phyloP scores from a whole-genome alignment of 2,329 filamentous ascomycete species.

The Magnaporthales sp. region DNA sequence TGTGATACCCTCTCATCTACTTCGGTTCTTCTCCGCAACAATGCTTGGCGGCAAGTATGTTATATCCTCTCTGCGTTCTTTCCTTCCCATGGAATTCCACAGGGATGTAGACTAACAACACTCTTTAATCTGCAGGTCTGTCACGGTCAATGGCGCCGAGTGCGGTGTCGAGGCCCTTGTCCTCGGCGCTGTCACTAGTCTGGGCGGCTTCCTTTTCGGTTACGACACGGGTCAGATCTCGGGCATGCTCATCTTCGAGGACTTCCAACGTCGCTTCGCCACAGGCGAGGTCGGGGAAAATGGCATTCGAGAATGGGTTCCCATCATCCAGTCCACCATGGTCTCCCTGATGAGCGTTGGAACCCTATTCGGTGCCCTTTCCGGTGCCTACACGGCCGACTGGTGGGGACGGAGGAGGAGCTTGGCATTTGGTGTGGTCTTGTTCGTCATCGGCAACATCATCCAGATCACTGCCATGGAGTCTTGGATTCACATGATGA shows the following conservation, averaged over 20 bases:
- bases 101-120: not conserved
- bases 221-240: constrained; percentile 56
- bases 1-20: not conserved
- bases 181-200: constrained; percentile 5
- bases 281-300: constrained; percentile 27
- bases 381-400: constrained; percentile 46
- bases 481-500: constrained; percentile 56
- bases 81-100: not conserved
- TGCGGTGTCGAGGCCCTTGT: constrained; percentile 5
- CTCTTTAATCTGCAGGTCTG: not conserved
- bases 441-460: constrained; percentile 57
- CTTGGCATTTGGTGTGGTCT: constrained; percentile 39
- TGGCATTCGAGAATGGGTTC: constrained; percentile 27
- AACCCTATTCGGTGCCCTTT: constrained; percentile 43
- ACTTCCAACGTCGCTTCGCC: constrained; percentile 46
- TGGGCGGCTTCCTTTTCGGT: constrained; percentile 22
- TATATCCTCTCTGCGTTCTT: not conserved
- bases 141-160: constrained; percentile 6
- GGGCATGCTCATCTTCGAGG: constrained; percentile 36
- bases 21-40: not conserved
- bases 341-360: constrained; percentile 50
- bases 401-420: constrained; percentile 48
- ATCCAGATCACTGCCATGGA: constrained; percentile 53
- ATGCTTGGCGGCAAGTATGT: constrained; percentile 1
- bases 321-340: constrained; percentile 39